Evolutionary conservation across 2,329 filamentous ascomycete genomes (phyloP).

Genomic region (Xylaria sp.): DNA sequence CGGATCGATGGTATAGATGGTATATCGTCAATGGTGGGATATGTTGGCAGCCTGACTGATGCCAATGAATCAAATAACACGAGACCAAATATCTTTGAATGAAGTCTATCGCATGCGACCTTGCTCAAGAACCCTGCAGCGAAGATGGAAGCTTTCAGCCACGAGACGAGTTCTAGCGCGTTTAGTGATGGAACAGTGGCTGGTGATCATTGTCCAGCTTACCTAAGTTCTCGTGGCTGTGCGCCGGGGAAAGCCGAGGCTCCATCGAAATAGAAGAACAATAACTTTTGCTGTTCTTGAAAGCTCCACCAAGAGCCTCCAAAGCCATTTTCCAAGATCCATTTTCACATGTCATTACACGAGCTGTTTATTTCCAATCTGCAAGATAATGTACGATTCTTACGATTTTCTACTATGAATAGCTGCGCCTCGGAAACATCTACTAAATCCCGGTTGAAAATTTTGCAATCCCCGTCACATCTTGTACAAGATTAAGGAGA

Average conservation of each 20-base stretch:
- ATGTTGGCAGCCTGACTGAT: not conserved
- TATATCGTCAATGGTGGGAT: not conserved
- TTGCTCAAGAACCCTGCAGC: conserved; percentile 5
- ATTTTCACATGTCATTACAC: conserved; percentile 32
- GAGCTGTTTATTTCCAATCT: conserved; percentile 1
- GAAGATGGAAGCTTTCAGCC: conserved; percentile 30
- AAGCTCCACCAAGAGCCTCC: conserved; percentile 20
- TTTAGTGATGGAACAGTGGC: conserved; percentile 13
- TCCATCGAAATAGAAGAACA: not conserved
- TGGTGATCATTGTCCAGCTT: conserved; percentile 4
- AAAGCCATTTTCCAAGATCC: conserved; percentile 4
- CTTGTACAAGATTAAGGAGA: conserved; percentile 1
- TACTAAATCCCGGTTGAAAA: conserved; percentile 9
- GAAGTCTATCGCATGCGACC: conserved; percentile 21
- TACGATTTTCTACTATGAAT: not conserved
- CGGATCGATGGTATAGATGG: not conserved
- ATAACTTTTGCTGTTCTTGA: not conserved
- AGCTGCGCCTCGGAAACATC: conserved; percentile 11
- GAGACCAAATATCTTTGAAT: conserved; percentile 10
- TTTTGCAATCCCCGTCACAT: conserved; percentile 13
- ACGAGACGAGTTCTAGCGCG: conserved; percentile 18
- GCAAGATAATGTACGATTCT: not conserved
- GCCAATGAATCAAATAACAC: conserved; percentile 19
- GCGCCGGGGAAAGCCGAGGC: conserved; percentile 14
- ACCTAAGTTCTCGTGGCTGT: conserved; percentile 22